Base-by-base conservation (phyloP, 2,329 filamentous ascomycete species). In the Massarina eburnea region DNA sequence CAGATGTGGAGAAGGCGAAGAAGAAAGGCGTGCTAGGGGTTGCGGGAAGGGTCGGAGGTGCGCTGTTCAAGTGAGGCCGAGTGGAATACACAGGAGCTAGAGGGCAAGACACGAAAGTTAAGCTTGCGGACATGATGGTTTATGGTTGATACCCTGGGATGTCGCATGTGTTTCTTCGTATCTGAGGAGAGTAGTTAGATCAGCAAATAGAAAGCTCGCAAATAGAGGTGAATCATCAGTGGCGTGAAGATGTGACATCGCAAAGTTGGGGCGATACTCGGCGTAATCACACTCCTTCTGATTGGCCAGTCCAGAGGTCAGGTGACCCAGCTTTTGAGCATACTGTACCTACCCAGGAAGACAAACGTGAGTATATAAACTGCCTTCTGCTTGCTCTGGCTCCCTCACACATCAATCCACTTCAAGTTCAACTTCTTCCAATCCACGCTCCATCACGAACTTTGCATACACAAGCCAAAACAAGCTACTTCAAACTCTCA, bases 221-320 rank as follows among this genome's bases (percentile, higher is more conserved):
- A 60, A 57, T 53, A 45, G 38, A 32, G 39, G 48, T 59, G 52
- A 56, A 54, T 58, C 52, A 56, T 36, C 54, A 56, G 57, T 59
- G 59, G 59, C 56, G 47, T 52, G 27, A 43, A 30, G 43, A 53
- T 30, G 27, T 7, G 24, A 26, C 7, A 12, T 20, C 4, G 43
- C 35, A 27, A 27, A 20, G 37, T 27, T 35, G 24, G 3, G 29
- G 8, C 20, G 8, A 20, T 41, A 20, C 24, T 20, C 27, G 17
- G 39, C 43, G 62, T 66, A 65, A 66, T 65, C 62, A 66, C 26
- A 38, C n/a, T 34, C 19, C 40, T 36, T 54, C 44, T 67, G 57
- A 67, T 67, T 67, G 63, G 63, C 39, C 37, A 32, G 26, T 18
- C 20, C 18, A 17, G 19, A 24, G 41, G 45, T 61, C 54, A 60